Evolutionary conservation across 805 yeast genomes (phyloP).

Genomic region (Yamadazyma kitorensis): DNA sequence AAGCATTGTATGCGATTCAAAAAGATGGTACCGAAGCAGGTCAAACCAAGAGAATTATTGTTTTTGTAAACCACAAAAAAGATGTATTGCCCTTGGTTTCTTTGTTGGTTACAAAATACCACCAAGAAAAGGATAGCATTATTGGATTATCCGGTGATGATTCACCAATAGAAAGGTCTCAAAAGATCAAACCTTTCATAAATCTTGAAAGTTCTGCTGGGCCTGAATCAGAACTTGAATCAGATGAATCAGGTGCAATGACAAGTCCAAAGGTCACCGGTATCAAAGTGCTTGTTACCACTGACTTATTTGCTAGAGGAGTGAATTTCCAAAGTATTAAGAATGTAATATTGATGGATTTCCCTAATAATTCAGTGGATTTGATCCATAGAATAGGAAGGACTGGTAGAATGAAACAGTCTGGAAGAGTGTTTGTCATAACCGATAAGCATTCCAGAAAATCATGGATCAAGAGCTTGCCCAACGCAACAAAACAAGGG

Average conservation of each 20-base stretch:
- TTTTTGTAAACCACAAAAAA: slow-evolving; percentile 77
- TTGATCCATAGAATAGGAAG: slow-evolving; percentile 90
- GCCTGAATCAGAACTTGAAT: slow-evolving; percentile 51
- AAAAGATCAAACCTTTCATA: slow-evolving; percentile 60
- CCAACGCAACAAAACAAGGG: slow-evolving; percentile 48
- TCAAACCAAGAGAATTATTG: slow-evolving; percentile 71
- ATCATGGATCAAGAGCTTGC: slow-evolving; percentile 80
- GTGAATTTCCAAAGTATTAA: slow-evolving; percentile 78
- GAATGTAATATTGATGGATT: slow-evolving; percentile 79
- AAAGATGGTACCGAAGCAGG: slow-evolving; percentile 81
- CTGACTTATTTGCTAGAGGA: slow-evolving; percentile 90
- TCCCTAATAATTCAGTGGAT: slow-evolving; percentile 83
- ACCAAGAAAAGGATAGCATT: slow-evolving; percentile 44
- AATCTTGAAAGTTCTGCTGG: too few relatives aligned
- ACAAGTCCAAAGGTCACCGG: slow-evolving; percentile 29
- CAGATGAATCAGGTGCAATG: slow-evolving; percentile 17
- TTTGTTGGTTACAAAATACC: slow-evolving; percentile 42
- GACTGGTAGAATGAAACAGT: slow-evolving; percentile 87
- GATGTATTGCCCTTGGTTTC: slow-evolving; percentile 59
- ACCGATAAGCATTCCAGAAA: slow-evolving; percentile 66
- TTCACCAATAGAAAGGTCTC: slow-evolving; percentile 54
- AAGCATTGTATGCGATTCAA: slow-evolving; percentile 80
- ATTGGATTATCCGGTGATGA: slow-evolving; percentile 68
- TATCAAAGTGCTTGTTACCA: slow-evolving; percentile 69
- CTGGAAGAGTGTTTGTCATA: slow-evolving; percentile 83